Conservation (phyloP, 1,284 basidiomycete species). For the Rhodotorula sp. region DNA sequence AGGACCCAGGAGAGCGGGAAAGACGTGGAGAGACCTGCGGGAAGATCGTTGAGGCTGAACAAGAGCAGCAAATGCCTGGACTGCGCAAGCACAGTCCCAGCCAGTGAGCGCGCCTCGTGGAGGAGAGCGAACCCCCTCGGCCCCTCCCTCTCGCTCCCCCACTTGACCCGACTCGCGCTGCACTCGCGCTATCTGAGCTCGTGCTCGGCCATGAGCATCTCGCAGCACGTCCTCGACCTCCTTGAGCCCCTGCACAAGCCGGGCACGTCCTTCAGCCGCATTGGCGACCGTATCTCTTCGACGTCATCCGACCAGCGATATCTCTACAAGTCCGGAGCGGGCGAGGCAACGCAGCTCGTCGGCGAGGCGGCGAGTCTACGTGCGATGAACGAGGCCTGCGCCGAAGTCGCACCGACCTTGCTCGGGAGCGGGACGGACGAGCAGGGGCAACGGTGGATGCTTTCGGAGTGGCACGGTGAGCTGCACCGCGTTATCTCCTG, state of each 20-base stretch:
- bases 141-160: not conserved
- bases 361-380: slow-evolving; percentile 28
- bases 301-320: not conserved
- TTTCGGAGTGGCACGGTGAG: not conserved
- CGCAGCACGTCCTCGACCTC: not conserved
- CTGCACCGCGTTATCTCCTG: too few relatives aligned
- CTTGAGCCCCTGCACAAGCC: not conserved
- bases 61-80: too few relatives aligned
- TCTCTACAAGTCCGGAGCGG: not conserved
- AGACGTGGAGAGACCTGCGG: too few relatives aligned
- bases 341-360: slow-evolving; percentile 14
- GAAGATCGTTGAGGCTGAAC: too few relatives aligned
- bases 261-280: not conserved
- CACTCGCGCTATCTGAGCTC: too few relatives aligned
- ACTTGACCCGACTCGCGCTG: not conserved
- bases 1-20: too few relatives aligned
- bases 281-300: slow-evolving; percentile 1
- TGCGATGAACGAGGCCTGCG: slow-evolving; percentile 12
- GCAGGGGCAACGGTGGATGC: not conserved
- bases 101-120: not conserved
- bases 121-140: not conserved
- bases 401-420: slow-evolving; percentile 15
- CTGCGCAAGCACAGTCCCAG: too few relatives aligned
- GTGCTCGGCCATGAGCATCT: not conserved
- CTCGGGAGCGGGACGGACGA: not conserved